Evolutionary conservation across 2,329 filamentous ascomycete genomes (phyloP), one percentile per base, ranked within the genome.

Genomic region (Diplodia mutila): DNA sequence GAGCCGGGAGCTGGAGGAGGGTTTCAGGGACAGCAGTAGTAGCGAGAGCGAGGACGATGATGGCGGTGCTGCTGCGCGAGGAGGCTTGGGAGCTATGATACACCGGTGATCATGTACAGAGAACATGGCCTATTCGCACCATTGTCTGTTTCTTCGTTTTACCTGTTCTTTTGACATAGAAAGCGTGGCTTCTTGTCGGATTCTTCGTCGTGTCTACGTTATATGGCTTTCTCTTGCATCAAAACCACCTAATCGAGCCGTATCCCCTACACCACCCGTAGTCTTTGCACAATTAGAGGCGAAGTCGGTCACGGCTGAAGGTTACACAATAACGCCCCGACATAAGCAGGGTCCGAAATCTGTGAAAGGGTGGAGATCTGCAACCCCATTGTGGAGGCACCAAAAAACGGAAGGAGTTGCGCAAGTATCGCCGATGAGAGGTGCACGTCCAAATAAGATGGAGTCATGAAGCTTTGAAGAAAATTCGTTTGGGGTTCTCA

Each of bases 1-100:
- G 69, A 94, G 92, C 77, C 84, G 92, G 79, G 93, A 97, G 72
- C 78, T 94, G 63, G 91, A 94, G 76, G 86, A 90, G 73, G 90
- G 89, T 0, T 92, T 92, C 75, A 86, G 87, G 79, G 90, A 92
- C 76, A 89, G 91, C 72, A 91, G 90, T 75, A 88, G 90, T 67
- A 87, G 90, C 46, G 87, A 89, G 66, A 76, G 74, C 5, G 78
- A 75, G 21, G 27, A 25, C 29, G 75, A 75, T 37, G 29, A 32
- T 32, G 29, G 29, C 27, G 74, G 73, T 48, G 69, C 70, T 53
- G 64, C 69, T 53, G 46, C 18, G 48, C 9, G 14, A 9, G 23
- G 25, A 18, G n/a, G 51, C 18, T 14, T 48, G 25, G 42, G 57
- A 12, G 42, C 39, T 25, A 61, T 42, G 57, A 49, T 63, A 63